Base-by-base conservation (phyloP, 768 basidiomycete species). In the Suillus fuscotomentosus region DNA sequence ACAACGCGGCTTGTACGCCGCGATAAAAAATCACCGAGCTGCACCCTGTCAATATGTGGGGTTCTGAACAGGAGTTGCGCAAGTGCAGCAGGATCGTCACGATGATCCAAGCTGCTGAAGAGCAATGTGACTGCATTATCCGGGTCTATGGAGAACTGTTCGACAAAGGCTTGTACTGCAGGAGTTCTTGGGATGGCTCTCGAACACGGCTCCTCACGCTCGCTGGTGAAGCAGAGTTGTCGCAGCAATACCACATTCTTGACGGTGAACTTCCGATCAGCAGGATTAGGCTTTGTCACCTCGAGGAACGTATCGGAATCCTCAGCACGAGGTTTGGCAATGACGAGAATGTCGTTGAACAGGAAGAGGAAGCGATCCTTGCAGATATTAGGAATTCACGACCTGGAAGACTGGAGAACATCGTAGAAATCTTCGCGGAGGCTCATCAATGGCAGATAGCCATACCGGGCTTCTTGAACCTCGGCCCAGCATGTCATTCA, bases 301-400 rank as follows among this genome's bases (percentile, higher is more conserved):
- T 90, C 89, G 55, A 87, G 76, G 41, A 88, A 80, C 42, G 80
- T 78, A 67, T 92, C 90, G 59, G 86, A 83, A 51, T 91, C 88
- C 43, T 86, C 84, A 61, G 88, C 80, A 65, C 95, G 82, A 14
- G 95, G 95, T 75, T 99, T 99, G 47, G 96, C 90, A 68, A 99
- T 86, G 75, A 99, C 85, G 62, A 99, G 86, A 61, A 99, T 85
- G 75, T 99, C 97, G 75, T 82, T 94, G 84, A 99, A 99, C n/a
- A 99, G 84, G 81, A 99, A 96, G 11, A 99, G 84, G 79, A 94
- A 94, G 13, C 97, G 89, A 72, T 98, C 95, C 76, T 99, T 98
- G 75, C 95, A 91, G 0, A 92, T 95, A 76, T 97, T 91, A 48
- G 88, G 88, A 83, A 76, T 97, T 95, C 69, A 94, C 94, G 15